Percentiles rank a stretch among this genome's conserved stretches.
These are phyloP conservation scores for Chytridiales sp. DNA, from an alignment of 371 early-diverging fungal genomes.

Conservation along the genomic window DNA sequence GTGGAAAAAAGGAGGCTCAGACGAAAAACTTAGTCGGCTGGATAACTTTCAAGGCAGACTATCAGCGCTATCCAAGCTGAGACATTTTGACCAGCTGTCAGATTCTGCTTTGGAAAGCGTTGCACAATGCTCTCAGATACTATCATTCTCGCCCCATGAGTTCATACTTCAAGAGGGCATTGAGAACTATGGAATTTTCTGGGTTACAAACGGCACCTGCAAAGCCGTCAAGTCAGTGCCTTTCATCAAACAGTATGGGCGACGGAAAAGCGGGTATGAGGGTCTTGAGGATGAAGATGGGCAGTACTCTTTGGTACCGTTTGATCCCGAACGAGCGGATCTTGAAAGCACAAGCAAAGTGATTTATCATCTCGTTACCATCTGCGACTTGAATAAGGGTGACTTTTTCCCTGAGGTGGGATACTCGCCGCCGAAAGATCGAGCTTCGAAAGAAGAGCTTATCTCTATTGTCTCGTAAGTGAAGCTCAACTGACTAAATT, in stretches of 20 bases:
- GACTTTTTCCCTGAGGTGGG: conserved; percentile 28
- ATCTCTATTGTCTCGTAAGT: conserved; percentile 2
- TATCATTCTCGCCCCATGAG: conserved; percentile 16
- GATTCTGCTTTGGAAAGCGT: conserved; percentile 3
- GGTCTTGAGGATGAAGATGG: too few species aligned
- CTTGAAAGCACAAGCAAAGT: too few species aligned
- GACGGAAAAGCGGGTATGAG: too few species aligned
- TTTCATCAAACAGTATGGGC: conserved; percentile 19
- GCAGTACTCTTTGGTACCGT: too few species aligned
- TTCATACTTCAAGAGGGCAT: conserved; percentile 21
- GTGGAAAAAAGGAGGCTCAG: too few species aligned
- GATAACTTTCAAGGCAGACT: too few species aligned
- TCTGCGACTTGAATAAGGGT: conserved; percentile 21
- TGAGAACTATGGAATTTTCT: conserved; percentile 12
- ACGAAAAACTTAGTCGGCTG: too few species aligned
- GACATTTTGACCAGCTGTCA: too few species aligned
- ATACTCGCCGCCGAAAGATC: too few species aligned
- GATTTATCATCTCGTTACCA: conserved; percentile 18
- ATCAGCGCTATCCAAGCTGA: too few species aligned
- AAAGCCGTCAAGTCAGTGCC: conserved; percentile 24
- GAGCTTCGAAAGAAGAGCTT: conserved; percentile 6
- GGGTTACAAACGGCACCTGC: conserved; percentile 24
- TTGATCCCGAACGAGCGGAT: too few species aligned
- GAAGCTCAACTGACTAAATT: not conserved
- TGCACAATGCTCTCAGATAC: conserved; percentile 12